Base-by-base conservation (phyloP, 1,284 basidiomycete species). In the Puccinia sorghi region DNA sequence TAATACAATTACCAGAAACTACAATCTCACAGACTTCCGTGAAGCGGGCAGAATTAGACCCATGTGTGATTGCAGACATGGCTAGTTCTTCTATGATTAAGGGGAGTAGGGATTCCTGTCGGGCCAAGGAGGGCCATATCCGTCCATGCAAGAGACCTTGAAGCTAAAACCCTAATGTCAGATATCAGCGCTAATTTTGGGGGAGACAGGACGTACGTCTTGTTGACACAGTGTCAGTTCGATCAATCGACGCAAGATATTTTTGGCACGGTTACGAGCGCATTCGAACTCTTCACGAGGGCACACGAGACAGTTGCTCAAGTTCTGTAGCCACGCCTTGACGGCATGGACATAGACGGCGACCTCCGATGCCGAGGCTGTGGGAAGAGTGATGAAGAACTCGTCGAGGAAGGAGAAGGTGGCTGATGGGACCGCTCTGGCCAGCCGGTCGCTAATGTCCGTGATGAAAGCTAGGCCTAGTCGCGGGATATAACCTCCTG, bases 321-420 rank as follows among this genome's bases (percentile, higher is more conserved):
- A 86, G 82, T 94, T 94, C 83, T 88, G 89, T 64, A 95, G 87
- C 93, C 93, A 96, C 2, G 93, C 92, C 61, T 88, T 88, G 86
- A 94, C 88, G 82, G 93, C 94, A 80, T 91, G 89, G 22, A 94
- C 84, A 82, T 90, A 93, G 73, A 88, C 77, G 90, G 89, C 1
- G 88, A 85, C n/a, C 81, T 79, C 72, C 22, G 78, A 69, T 32
- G 83, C 80, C 1, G 84, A 84, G 7, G 86, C 84, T 4, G 89
- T 89, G 78, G 89, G 88, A 84, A 92, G 88, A 37, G 88, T 87
- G 39, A 81, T 79, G 64, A 89, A 89, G 69, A 94, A 91, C 85
- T 94, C 93, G 25, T 90, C 89, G 76, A 95, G 86, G 85, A 95
- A 93, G 84, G 94, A 93, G 25, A 95, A 86, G 0, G 93, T 94